Percentiles rank a stretch among this genome's conserved stretches.
phyloP scores from a whole-genome alignment of 2,329 filamentous ascomycete genomes.

The Elsinoe arachidis region DNA sequence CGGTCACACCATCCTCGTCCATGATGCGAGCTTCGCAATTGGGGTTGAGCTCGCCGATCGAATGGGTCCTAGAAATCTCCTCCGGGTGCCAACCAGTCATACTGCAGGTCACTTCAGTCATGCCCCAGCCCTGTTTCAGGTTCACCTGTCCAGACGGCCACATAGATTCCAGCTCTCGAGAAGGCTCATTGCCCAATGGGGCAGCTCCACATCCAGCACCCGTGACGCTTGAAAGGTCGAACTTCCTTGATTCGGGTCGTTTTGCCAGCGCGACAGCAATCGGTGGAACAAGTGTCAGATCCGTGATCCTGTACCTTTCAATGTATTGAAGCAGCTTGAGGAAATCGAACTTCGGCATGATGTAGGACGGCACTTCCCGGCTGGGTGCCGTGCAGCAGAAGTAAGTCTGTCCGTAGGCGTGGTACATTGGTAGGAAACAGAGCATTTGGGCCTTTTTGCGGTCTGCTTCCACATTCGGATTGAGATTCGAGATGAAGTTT shows the following conservation, averaged over 20 bases:
- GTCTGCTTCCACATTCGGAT: constrained; percentile 42
- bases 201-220: constrained; percentile 58
- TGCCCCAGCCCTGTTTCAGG: constrained; percentile 67
- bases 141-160: constrained; percentile 44
- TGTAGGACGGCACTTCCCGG: constrained; percentile 57
- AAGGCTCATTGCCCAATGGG: constrained; percentile 42
- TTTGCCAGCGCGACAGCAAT: constrained; percentile 67
- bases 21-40: constrained; percentile 64
- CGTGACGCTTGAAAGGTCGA: constrained; percentile 59
- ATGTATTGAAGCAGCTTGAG: constrained; percentile 60
- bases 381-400: constrained; percentile 54
- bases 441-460: constrained; percentile 40
- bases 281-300: constrained; percentile 61
- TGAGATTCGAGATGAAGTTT: constrained; percentile 38
- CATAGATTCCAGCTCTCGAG: constrained; percentile 47
- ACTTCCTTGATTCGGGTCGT: constrained; percentile 55
- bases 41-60: constrained; percentile 59
- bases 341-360: constrained; percentile 74
- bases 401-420: constrained; percentile 50
- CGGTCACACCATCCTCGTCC: constrained; percentile 45
- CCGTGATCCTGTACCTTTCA: constrained; percentile 59
- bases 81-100: constrained; percentile 55
- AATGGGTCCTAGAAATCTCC: constrained; percentile 35
- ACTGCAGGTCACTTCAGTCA: constrained; percentile 74
- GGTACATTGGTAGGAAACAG: constrained; percentile 65